phyloP scores from a whole-genome alignment of 2,329 filamentous ascomycete genomes.

The Alternaria incomplexa region DNA sequence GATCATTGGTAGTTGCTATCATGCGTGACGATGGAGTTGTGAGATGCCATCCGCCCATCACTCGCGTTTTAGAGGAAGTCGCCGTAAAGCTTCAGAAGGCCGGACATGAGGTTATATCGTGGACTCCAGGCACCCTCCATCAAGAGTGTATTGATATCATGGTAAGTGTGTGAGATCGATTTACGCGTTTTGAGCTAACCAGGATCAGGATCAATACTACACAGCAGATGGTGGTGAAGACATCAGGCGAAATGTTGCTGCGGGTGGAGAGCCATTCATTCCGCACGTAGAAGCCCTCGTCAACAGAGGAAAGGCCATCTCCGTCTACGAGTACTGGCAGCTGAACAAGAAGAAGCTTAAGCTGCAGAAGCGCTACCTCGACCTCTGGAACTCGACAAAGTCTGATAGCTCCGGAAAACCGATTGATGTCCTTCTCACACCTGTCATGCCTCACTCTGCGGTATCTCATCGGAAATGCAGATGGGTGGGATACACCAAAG shows the following conservation, averaged over 20 bases:
- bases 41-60: conserved; percentile 60
- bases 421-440: conserved; percentile 64
- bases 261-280: conserved; percentile 62
- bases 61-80: conserved; percentile 52
- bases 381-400: conserved; percentile 61
- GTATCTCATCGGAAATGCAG: conserved; percentile 55
- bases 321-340: conserved; percentile 71
- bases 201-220: conserved; percentile 63
- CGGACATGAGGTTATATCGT: conserved; percentile 63
- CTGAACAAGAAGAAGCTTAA: conserved; percentile 64
- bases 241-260: conserved; percentile 60
- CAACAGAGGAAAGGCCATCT: conserved; percentile 58
- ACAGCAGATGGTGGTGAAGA: conserved; percentile 69
- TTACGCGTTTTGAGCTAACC: not conserved
- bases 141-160: conserved; percentile 63
- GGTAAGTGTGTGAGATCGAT: conserved; percentile 38
- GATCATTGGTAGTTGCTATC: conserved; percentile 58
- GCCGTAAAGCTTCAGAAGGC: conserved; percentile 49
- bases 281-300: conserved; percentile 61
- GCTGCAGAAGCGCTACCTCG: conserved; percentile 62
- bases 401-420: conserved; percentile 53
- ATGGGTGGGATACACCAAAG: conserved; percentile 65
- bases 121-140: conserved; percentile 59
- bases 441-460: conserved; percentile 66
- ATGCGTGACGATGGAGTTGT: conserved; percentile 62